phyloP scores from a whole-genome alignment of 129 eudicot genomes.

The Cynara cardunculus region DNA sequence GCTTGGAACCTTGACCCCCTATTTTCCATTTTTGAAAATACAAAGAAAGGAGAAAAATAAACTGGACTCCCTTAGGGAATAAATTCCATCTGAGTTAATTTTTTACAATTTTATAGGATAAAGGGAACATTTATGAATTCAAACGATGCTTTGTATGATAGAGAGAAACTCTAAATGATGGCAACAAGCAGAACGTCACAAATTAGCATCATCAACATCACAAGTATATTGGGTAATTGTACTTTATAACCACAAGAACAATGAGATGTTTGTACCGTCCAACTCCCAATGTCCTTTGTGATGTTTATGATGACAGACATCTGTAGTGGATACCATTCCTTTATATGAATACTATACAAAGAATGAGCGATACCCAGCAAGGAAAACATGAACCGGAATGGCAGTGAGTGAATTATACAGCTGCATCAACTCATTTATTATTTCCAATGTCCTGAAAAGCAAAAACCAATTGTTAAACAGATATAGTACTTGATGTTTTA shows the following conservation, averaged over 20 bases:
- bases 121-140: not conserved
- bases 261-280: not conserved
- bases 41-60: not conserved
- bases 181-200: not conserved
- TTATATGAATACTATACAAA: not conserved
- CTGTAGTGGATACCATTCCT: not conserved
- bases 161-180: not conserved
- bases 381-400: constrained; percentile 70
- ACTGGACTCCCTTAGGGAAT: not conserved
- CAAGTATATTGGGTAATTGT: not conserved
- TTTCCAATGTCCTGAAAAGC: constrained; percentile 63
- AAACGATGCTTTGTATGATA: not conserved
- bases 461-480: constrained; percentile 7
- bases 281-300: not conserved
- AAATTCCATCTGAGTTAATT: not conserved
- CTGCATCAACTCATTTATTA: constrained; percentile 51
- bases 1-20: not conserved
- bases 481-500: not conserved
- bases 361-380: constrained; percentile 55
- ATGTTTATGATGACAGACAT: not conserved
- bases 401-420: constrained; percentile 56
- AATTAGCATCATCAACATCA: constrained; percentile 5
- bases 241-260: not conserved
- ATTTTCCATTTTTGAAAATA: not conserved
- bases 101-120: not conserved